These are phyloP conservation scores for Orbilia brochopaga DNA, from an alignment of 2,329 filamentous ascomycete species.

Conservation along the genomic window DNA sequence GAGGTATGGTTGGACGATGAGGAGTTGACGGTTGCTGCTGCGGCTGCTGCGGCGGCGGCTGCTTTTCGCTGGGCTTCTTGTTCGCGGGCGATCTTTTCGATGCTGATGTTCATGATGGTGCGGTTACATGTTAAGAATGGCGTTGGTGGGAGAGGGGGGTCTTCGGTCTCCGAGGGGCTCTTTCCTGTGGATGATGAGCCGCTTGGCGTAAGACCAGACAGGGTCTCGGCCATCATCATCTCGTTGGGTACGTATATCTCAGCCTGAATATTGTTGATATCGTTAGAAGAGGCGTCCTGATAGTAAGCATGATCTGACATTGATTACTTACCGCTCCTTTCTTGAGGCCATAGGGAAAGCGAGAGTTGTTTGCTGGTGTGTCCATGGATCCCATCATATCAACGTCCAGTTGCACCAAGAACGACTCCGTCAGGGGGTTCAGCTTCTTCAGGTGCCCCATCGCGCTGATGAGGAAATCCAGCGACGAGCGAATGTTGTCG, in stretches of 20 bases:
- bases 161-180: conserved; percentile 10
- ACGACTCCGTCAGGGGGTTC: conserved; percentile 91
- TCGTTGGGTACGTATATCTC: conserved; percentile 23
- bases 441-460: conserved; percentile 88
- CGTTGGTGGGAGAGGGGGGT: conserved; percentile 7
- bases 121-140: conserved; percentile 30
- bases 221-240: neutral
- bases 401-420: conserved; percentile 88
- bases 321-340: conserved; percentile 52
- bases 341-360: conserved; percentile 53
- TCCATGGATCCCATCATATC: conserved; percentile 65
- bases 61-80: conserved; percentile 35
- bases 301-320: neutral
- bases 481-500: conserved; percentile 74
- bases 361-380: conserved; percentile 44
- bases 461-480: conserved; percentile 88
- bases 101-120: conserved; percentile 45
- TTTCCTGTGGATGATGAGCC: conserved; percentile 25
- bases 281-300: conserved; percentile 39
- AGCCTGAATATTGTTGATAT: conserved; percentile 37
- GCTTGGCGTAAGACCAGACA: conserved; percentile 7
- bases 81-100: conserved; percentile 28
- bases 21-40: neutral
- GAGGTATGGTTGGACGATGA: conserved; percentile 46
- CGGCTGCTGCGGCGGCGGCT: conserved; percentile 9